Conservation (phyloP, 108 stramenopile genomes). For the Epithemia pelagica region DNA sequence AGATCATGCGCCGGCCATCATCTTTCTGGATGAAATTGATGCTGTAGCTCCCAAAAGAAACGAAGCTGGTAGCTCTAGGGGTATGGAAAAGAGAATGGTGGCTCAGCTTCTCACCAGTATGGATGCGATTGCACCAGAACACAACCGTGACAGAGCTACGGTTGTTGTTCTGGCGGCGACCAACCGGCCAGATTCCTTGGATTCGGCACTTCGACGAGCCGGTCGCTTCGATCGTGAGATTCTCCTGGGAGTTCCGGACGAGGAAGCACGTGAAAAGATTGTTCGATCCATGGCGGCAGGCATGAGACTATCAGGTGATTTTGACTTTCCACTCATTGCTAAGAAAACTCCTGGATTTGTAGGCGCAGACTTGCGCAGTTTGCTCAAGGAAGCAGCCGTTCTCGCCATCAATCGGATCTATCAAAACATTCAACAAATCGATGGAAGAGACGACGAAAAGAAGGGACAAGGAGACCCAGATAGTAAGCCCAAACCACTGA, state of each 20-base stretch:
- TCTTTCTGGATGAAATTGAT: slow-evolving; percentile 99
- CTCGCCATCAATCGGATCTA: slow-evolving; percentile 95
- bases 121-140: slow-evolving; percentile 72
- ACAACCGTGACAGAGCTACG: slow-evolving; percentile 49
- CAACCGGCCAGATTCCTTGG: slow-evolving; percentile 94
- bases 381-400: slow-evolving; percentile 96
- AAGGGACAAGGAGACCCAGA: background rate
- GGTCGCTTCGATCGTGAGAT: slow-evolving; percentile 99
- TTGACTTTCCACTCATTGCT: slow-evolving; percentile 80
- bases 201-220: slow-evolving; percentile 89
- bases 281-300: slow-evolving; percentile 71
- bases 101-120: slow-evolving; percentile 94
- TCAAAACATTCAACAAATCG: slow-evolving; percentile 27
- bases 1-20: slow-evolving; percentile 87
- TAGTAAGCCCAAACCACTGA: slow-evolving; percentile 43
- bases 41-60: slow-evolving; percentile 93
- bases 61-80: slow-evolving; percentile 61
- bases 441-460: background rate
- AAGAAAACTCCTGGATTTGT: slow-evolving; percentile 95
- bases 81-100: slow-evolving; percentile 97
- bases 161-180: slow-evolving; percentile 98
- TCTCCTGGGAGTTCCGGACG: slow-evolving; percentile 92
- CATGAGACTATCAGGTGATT: slow-evolving; percentile 82
- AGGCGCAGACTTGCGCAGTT: slow-evolving; percentile 93
- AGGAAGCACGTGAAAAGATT: slow-evolving; percentile 82